Conservation (phyloP, 2,329 filamentous ascomycete genomes). For the Conoideocrella luteorostrata region DNA sequence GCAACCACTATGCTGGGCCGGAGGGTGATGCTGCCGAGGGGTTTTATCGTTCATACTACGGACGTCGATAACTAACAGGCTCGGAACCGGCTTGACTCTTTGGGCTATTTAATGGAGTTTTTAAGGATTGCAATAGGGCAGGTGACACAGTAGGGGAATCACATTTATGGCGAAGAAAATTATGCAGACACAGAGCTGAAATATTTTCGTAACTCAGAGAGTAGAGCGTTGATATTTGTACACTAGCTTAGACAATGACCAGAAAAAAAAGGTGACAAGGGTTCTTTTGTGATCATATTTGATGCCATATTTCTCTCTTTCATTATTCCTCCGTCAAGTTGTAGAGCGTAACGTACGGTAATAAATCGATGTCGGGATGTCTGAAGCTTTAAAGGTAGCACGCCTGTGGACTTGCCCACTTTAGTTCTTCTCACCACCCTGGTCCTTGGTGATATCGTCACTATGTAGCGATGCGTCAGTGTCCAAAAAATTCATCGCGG, state of each 20-base stretch:
- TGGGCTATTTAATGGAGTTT: constrained; percentile 6
- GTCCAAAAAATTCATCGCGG: background rate
- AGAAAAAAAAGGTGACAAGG: constrained; percentile 15
- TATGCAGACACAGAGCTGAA: constrained; percentile 10
- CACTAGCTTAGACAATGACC: constrained; percentile 28
- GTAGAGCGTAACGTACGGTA: background rate
- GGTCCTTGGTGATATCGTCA: constrained; percentile 68
- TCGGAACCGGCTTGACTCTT: background rate
- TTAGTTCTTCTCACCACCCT: constrained; percentile 63
- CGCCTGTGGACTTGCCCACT: background rate
- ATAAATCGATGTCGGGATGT: background rate
- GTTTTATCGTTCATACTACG: constrained; percentile 86
- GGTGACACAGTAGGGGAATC: constrained; percentile 5
- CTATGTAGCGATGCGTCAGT: constrained; percentile 35
- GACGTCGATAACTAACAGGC: constrained; percentile 48
- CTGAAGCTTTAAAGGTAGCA: background rate
- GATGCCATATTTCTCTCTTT: constrained; percentile 10
- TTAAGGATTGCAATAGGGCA: too few species aligned
- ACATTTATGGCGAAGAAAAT: constrained; percentile 9
- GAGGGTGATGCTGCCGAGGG: constrained; percentile 74
- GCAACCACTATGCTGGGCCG: constrained; percentile 49
- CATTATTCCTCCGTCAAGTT: background rate
- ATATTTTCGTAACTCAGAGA: constrained; percentile 13
- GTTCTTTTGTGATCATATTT: constrained; percentile 12
- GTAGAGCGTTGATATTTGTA: constrained; percentile 28